Base-by-base conservation (phyloP, 177 flowering plant species). In the Telopea speciosissima region DNA sequence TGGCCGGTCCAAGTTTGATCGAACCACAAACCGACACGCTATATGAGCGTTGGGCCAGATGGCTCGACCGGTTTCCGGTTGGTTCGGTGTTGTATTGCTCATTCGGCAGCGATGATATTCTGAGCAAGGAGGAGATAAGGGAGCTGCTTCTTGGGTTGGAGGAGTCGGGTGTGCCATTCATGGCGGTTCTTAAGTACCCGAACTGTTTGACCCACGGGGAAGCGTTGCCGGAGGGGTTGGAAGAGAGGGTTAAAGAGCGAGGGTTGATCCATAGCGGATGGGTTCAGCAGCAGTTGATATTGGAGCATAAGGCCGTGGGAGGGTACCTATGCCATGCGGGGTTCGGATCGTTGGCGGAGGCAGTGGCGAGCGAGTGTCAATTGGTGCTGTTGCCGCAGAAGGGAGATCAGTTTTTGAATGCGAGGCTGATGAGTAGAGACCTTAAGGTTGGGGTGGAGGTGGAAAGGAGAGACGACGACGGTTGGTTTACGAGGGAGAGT, bases 391-490 rank as follows among this genome's bases (percentile, higher is more conserved):
- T 49, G 19, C 54, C 54, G 19, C 54, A 49, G 54, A 49, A 49
- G 17, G 54, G 54, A 12, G 54, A 49, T 13, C 54, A 49, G 54
- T 49, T 49, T 5, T 49, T 49, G 54, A 49, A 49, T 49, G 54
- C 54, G 5, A 49, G 54, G 54, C n/a, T 86, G 66, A 77, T 89
- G 79, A 75, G 77, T 5, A 68, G 68, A 33, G 87, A 81, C 25
- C 52, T 86, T 76, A 77, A 73, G 70, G 84, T 84, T 21, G 94
- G 83, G 25, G 85, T 88, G 63, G 90, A 85, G 76, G 87, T 87
- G 33, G 79, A 81, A 70, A 84, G 72, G 72, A 76, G 82, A 1
- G 89, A 77, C 13, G 85, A 86, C 5, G 86, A 83, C 71, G 86
- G 87, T 49, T 62, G 73, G 74, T 84, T 82, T 33, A 73, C 77